Conservation (phyloP, 73 alveolate species). For the Paramecium tetraurelia region DNA sequence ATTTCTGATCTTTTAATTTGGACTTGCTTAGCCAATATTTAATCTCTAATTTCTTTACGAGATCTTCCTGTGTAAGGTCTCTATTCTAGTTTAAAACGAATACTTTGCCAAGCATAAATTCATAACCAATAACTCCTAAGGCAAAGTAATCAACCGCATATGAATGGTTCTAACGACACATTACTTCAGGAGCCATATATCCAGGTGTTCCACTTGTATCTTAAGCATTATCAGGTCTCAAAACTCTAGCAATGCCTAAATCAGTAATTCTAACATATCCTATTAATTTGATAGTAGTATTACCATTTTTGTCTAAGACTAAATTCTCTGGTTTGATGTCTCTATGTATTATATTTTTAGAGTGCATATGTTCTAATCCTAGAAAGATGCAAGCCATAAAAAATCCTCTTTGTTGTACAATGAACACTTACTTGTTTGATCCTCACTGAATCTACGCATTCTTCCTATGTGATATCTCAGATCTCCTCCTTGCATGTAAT, state of each 20-base stretch:
- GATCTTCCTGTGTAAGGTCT: slow-evolving; percentile 92
- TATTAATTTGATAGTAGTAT: background rate
- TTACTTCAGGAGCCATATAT: slow-evolving; percentile 92
- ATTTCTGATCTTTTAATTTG: slow-evolving; percentile 79
- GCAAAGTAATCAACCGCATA: slow-evolving; percentile 93
- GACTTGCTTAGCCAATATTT: slow-evolving; percentile 82
- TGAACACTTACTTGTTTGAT: slow-evolving; percentile 74
- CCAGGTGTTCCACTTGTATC: slow-evolving; percentile 95
- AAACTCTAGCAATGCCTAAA: slow-evolving; percentile 86
- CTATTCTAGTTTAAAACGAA: background rate
- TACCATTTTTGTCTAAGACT: slow-evolving; percentile 70
- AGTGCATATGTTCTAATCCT: slow-evolving; percentile 74
- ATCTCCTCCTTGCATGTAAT: slow-evolving; percentile 93
- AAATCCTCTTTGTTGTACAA: slow-evolving; percentile 58
- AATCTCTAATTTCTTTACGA: slow-evolving; percentile 92
- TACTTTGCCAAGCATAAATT: slow-evolving; percentile 90
- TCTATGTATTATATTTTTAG: slow-evolving; percentile 71
- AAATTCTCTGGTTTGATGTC: slow-evolving; percentile 87
- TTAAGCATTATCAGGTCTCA: slow-evolving; percentile 75
- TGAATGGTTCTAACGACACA: slow-evolving; percentile 91
- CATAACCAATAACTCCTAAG: slow-evolving; percentile 94
- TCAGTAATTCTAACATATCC: slow-evolving; percentile 76
- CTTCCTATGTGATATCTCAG: slow-evolving; percentile 84
- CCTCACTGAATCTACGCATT: slow-evolving; percentile 84
- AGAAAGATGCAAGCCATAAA: slow-evolving; percentile 72